Base-by-base conservation (phyloP, 2,329 filamentous ascomycete species). In the Claviceps arundinis region DNA sequence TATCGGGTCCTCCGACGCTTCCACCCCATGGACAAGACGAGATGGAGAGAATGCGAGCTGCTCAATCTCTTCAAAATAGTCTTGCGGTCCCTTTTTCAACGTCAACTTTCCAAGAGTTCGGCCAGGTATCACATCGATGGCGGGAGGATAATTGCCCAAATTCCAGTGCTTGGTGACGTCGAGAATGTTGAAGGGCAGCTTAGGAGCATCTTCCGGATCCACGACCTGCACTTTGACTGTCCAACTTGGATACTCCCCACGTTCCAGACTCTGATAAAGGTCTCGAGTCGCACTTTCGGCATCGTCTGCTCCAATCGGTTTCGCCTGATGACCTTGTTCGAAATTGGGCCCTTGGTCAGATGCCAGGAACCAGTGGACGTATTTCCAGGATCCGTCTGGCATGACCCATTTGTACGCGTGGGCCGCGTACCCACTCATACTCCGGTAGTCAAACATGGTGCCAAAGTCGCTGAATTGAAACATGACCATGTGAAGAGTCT, bases 91-190 rank as follows among this genome's bases (percentile, higher is more conserved):
- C 63, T 73, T 72, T 67, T 84, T 84, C 24, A 87, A 73, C 0
- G 77, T 83, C 54, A 87, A 66, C 54, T 75, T 74, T 48, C 82
- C 82, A 51, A 87, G 72, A 46, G 71, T 75, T 17, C 78, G 72
- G 13, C 84, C 69, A 2, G 83, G 82, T 30, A 82, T 78, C 6
- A 38, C 34, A 11, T 40, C 24, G 2, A 50, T 37, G 34, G 37
- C 40, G 2, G 17, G 40, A 9, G 48, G 48, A 11, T 50, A 50
- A 47, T 82, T 73, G 22, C 65, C 69, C 54, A 84, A 78, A 2
- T 82, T 82, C 81, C 82, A 85, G 59, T 82, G 74, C 66, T 85
- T 84, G 49, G 83, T 87, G 56, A 84, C 68, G 60, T 87, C 84
- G 55, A 87, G 84, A 55, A 85, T 70, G 64, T 81, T 82, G 71